phyloP scores from a whole-genome alignment of 768 basidiomycete genomes.

The Pisolithus tinctorius region DNA sequence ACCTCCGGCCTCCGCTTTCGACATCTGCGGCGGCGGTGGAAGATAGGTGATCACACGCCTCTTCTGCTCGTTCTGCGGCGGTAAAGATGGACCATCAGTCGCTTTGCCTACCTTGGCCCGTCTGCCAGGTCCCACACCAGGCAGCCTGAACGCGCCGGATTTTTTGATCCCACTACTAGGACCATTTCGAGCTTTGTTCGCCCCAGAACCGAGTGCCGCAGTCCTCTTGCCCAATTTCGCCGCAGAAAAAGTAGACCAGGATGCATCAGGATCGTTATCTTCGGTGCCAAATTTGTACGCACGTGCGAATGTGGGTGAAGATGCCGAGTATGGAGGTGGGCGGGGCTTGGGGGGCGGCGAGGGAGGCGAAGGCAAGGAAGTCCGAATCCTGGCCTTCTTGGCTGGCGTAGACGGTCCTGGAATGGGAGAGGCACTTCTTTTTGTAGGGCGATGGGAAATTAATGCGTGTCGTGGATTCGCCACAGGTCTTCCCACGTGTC shows the following conservation, averaged over 20 bases:
- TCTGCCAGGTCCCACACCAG: neutral
- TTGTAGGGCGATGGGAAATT: neutral
- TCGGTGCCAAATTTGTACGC: slow-evolving; percentile 11
- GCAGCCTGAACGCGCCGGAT: neutral
- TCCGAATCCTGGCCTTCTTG: neutral
- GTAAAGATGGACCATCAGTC: neutral
- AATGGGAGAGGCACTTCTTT: neutral
- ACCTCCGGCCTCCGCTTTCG: neutral
- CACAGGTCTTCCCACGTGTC: too few relatives aligned
- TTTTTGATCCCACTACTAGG: neutral
- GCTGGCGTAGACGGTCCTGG: neutral
- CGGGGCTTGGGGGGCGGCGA: slow-evolving; percentile 9
- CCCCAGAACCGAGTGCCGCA: neutral
- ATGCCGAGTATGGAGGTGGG: too few relatives aligned
- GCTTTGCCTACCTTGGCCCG: neutral
- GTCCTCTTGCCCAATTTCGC: neutral
- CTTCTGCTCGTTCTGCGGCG: slow-evolving; percentile 2
- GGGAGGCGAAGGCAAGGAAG: slow-evolving; percentile 10
- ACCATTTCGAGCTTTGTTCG: too few relatives aligned
- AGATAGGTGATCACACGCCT: slow-evolving; percentile 24
- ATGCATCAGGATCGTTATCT: neutral
- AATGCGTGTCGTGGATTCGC: too few relatives aligned
- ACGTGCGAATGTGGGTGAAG: neutral
- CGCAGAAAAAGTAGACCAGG: neutral
- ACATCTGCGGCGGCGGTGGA: slow-evolving; percentile 16